Conservation (phyloP, 306 rosid genomes). For the Cicer chorassanicum region DNA sequence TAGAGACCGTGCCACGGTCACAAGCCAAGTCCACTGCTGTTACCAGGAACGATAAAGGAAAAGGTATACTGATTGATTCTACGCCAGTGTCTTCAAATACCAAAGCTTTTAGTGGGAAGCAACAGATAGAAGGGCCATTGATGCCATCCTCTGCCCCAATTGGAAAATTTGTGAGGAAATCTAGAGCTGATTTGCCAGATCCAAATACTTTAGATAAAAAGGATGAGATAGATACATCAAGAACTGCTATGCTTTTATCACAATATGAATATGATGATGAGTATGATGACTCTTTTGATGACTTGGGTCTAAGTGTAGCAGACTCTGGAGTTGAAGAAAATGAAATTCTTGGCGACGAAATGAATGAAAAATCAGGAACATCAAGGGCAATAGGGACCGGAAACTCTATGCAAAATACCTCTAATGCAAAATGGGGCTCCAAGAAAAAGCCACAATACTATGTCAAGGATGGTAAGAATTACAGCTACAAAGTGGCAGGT, state of each 20-base stretch:
- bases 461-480: conserved; percentile 97
- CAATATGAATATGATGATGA: conserved; percentile 95
- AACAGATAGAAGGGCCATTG: conserved; percentile 50
- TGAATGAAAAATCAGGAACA: conserved; percentile 48
- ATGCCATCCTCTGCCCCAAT: conserved; percentile 62
- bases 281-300: conserved; percentile 96
- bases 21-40: conserved; percentile 50
- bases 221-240: conserved; percentile 53
- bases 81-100: conserved; percentile 42
- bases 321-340: conserved; percentile 77
- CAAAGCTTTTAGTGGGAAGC: conserved; percentile 48
- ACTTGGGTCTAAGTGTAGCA: conserved; percentile 87
- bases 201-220: conserved; percentile 58
- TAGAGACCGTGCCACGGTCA: conserved; percentile 61
- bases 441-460: conserved; percentile 82
- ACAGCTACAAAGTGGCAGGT: conserved; percentile 95
- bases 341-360: conserved; percentile 54
- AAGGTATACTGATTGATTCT: conserved; percentile 75
- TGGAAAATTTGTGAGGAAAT: conserved; percentile 85
- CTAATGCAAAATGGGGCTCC: conserved; percentile 90
- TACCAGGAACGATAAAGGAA: conserved; percentile 76
- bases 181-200: conserved; percentile 59
- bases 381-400: conserved; percentile 54
- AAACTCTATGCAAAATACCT: conserved; percentile 52
- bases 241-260: conserved; percentile 54